Base-by-base conservation (phyloP, 148 eudicot species). In the Vaccinium corymbosum region DNA sequence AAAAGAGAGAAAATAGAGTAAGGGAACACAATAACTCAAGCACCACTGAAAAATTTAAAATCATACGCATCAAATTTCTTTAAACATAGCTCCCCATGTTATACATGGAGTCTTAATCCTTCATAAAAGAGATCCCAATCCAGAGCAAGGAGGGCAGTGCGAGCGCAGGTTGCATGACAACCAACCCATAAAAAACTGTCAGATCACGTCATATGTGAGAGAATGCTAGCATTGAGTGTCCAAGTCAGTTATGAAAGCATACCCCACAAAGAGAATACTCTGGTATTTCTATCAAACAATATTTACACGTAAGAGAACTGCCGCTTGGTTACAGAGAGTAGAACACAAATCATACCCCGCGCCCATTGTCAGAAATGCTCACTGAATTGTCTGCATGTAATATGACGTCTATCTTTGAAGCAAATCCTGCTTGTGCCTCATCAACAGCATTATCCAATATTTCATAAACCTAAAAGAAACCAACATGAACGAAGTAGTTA, bases 381-480 rank as follows among this genome's bases (percentile, higher is more conserved):
- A 95, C 98, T 82, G 99, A 97, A 83, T 93, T 91, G 75, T 97
- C 98, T 53, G 90, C 93, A 86, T 80, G 88, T 83, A 97, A 86
- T 38, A 89, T 77, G 49, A 97, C 98, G 29, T 94, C 94, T 76
- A 95, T 84, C 87, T 88, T 93, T 80, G 98, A 91, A 83, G 99
- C 99, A 90, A 80, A 95, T 83, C 99, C 99, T 79, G 98, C 99
- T 89, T 97, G 99, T 27, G 97, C 99, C 89, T 97, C 99, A 76
- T 97, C 99, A 62, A 97, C 87, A 74, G 91, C 95, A 88, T 97
- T 97, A 86, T 97, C 99, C 83, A 97, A 81, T 80, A 97, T 97
- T 90, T 97, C 99, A 90, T 93, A 94, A 61, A 95, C 98, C 99
- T 97, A 88, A 85, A 76, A 79, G 57, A 62, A 82, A 78, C 29